Base-by-base conservation (phyloP, 495 filamentous ascomycete species). In the Xanthoparmelia taractica region DNA sequence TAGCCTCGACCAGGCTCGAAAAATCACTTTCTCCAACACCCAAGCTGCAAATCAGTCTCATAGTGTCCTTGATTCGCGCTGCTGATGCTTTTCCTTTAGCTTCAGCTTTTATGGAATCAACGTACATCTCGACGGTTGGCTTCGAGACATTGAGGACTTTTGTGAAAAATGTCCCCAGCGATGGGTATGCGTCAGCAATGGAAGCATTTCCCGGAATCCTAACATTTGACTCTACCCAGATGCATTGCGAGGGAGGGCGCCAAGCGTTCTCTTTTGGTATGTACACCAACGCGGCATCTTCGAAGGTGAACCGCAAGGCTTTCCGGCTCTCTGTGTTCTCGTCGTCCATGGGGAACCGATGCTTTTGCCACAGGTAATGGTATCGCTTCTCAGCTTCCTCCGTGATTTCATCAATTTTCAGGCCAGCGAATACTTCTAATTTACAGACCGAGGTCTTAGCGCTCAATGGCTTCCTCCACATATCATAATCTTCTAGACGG, bases 21-120 rank as follows among this genome's bases (percentile, higher is more conserved):
- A 55, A 34, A 55, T 55, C 50, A 55, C 5, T 33, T 55, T 55
- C 50, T 31, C 50, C 50, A 55, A 55, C 50, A 55, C 50, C 50
- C 50, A 55, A 55, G 50, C 50, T 34, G 27, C 50, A 55, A 33
- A 34, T 55, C 50, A 55, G 50, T 55, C 10, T 20, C 50, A 55
- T 55, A 33, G 50, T 55, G 25, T 55, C 50, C 11, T 55, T 55
- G 13, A 55, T 33, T 33, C 17, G 23, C 50, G 50, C 50, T 55
- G 25, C 50, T 31, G 50, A 55, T 55, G 25, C 5, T 8, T 55
- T 55, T 29, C 50, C 50, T 55, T 55, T 55, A 29, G 50, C 50
- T 55, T 55, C 50, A 55, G 50, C 50, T 55, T 5, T 55, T 25
- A 55, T 12, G 8, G 50, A 55, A 29, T 55, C 50, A 55, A 55